Percentiles rank a stretch among this genome's conserved stretches.
phyloP scores from a whole-genome alignment of 768 basidiomycete species.

The Mycena filopes region DNA sequence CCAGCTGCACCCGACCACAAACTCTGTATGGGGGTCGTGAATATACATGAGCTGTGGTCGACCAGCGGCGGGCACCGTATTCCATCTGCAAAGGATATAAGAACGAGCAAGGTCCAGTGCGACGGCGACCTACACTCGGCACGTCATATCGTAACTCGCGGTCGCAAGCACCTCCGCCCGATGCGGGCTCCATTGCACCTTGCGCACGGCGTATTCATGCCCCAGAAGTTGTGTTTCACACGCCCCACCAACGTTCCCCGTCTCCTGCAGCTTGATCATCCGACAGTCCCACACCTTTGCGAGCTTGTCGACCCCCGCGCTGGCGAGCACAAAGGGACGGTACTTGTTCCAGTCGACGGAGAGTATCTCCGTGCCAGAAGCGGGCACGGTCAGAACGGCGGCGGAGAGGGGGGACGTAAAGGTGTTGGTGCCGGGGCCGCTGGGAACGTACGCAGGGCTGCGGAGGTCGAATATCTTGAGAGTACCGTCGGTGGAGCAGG shows the following conservation, averaged over 20 bases:
- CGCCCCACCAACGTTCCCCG: conserved; percentile 71
- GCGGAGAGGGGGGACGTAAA: conserved; percentile 77
- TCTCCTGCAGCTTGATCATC: conserved; percentile 73
- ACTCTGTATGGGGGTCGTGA: conserved; percentile 93
- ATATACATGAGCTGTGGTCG: conserved; percentile 70
- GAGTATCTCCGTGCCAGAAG: conserved; percentile 81
- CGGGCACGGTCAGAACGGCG: conserved; percentile 81
- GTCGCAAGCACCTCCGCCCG: conserved; percentile 72
- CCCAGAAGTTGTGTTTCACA: conserved; percentile 79
- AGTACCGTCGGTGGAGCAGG: conserved; percentile 89
- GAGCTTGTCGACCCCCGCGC: conserved; percentile 80
- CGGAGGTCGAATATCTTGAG: conserved; percentile 87
- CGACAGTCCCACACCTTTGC: conserved; percentile 89
- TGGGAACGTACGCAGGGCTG: conserved; percentile 65
- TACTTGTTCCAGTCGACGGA: conserved; percentile 96
- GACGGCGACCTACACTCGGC: conserved; percentile 71
- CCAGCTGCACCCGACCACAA: conserved; percentile 93
- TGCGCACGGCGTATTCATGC: conserved; percentile 91
- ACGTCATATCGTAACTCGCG: conserved; percentile 95
- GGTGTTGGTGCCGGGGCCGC: conserved; percentile 59
- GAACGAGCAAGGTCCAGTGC: conserved; percentile 20
- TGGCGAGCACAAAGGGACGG: conserved; percentile 79
- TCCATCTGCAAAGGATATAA: conserved; percentile 67
- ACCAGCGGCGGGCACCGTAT: conserved; percentile 63
- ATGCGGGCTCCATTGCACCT: conserved; percentile 91